Base-by-base conservation (phyloP, 108 stramenopile species). In the Pelagomonas calceolata region DNA sequence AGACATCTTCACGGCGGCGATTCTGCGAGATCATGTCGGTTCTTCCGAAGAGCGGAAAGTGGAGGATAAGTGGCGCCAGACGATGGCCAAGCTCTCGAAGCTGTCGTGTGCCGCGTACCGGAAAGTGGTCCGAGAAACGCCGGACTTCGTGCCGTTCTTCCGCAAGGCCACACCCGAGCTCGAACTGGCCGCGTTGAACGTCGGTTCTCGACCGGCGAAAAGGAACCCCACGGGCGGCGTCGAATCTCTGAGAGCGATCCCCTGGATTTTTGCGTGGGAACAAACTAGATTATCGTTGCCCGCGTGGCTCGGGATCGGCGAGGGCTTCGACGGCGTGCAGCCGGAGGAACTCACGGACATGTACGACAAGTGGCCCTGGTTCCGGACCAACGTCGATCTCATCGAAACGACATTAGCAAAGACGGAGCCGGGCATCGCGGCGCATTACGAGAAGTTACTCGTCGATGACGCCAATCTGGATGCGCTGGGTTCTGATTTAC, bases 181-280 rank as follows among this genome's bases (percentile, higher is more conserved):
- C 39, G 95, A 95, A 80, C 87, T 98, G 5, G 85, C 89, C 5
- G 80, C 72, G 51, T 79, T 95, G 65, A 95, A 95, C 76, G 93
- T 98, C 75, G 96, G 96, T 0, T 91, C 89, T 66, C 82, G 96
- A 32, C 96, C 96, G 18, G 85, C 92, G 15, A 98, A 98, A 81
- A 88, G 96, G 30, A 93, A 95, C 71, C 92, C 92, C 0, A 92
- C 86, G 75, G 96, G 96, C 5, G 96, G 96, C 32, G 92, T 98
- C 30, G 96, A 98, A 69, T 88, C 87, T 73, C 86, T 97, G 4
- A 78, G 96, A 37, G 96, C 96, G 0, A 97, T 97, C 63, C 96
- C 96, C 35, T 97, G 96, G 96, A 95, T 91, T 0, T 95, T 98
- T 77, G 93, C 96, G 12, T 98, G 96, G 96, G 90, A 94, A 0